Conservation (phyloP, 192 early-diverging fungal genomes). For the Gryganskiella cystojenkinii region DNA sequence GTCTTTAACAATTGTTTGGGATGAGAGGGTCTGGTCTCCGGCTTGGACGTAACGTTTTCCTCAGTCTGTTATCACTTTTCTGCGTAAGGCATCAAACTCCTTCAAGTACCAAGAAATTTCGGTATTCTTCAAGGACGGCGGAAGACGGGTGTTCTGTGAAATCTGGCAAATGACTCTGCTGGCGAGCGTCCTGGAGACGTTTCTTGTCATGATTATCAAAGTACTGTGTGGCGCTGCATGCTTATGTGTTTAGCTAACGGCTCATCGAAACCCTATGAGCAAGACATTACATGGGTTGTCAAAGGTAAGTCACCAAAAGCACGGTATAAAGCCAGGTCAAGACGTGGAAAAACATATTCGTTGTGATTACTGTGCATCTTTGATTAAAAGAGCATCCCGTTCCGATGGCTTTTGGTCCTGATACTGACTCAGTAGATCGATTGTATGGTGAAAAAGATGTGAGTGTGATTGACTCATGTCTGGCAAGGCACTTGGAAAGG, state of each 20-base stretch:
- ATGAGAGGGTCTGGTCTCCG: constrained; percentile 3
- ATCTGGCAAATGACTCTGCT: constrained; percentile 16
- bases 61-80: constrained; percentile 10
- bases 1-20: neutral
- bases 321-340: constrained; percentile 6
- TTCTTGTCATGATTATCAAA: constrained; percentile 15
- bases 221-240: constrained; percentile 5
- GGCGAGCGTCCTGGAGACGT: constrained; percentile 17
- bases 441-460: constrained; percentile 13
- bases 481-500: constrained; percentile 15
- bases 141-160: constrained; percentile 17
- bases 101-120: constrained; percentile 12
- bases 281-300: constrained; percentile 16
- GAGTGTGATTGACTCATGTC: constrained; percentile 14
- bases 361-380: constrained; percentile 19
- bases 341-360: constrained; percentile 4
- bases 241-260: constrained; percentile 10
- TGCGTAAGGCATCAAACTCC: constrained; percentile 14
- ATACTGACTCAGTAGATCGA: constrained; percentile 12
- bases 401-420: constrained; percentile 10
- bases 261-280: constrained; percentile 21
- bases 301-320: constrained; percentile 2
- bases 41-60: constrained; percentile 2
- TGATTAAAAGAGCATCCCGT: constrained; percentile 14
- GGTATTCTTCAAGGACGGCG: constrained; percentile 16